phyloP scores from a whole-genome alignment of 2,329 filamentous ascomycete genomes.

The Clarireedia homoeocarpa region DNA sequence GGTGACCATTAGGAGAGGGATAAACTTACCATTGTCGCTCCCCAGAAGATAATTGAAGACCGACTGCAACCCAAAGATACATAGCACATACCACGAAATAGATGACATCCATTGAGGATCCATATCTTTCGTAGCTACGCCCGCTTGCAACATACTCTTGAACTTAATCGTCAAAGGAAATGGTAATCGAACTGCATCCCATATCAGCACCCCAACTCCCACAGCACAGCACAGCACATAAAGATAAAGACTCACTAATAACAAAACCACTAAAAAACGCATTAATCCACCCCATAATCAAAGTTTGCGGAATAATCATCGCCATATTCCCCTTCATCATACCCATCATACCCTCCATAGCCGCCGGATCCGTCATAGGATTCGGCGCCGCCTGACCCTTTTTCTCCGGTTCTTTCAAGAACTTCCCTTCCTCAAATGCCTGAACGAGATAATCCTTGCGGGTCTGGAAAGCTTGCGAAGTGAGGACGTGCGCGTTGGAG shows the following conservation, averaged over 20 bases:
- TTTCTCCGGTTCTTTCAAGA: conserved; percentile 80
- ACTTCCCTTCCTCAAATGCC: conserved; percentile 78
- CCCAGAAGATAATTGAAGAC: conserved; percentile 97
- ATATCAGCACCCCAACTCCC: background rate
- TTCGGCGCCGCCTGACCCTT: conserved; percentile 85
- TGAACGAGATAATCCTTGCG: conserved; percentile 78
- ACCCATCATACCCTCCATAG: conserved; percentile 99
- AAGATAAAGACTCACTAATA: conserved; percentile 60
- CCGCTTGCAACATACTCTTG: conserved; percentile 98
- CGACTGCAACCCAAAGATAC: conserved; percentile 90
- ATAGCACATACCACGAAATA: conserved; percentile 98
- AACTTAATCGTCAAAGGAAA: conserved; percentile 98
- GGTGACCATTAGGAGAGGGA: background rate
- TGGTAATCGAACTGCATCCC: conserved; percentile 71
- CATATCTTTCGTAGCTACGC: conserved; percentile 90
- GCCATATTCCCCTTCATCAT: conserved; percentile 99
- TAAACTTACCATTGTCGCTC: conserved; percentile 77
- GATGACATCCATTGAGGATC: conserved; percentile 98
- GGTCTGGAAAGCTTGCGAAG: conserved; percentile 65
- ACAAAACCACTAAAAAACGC: conserved; percentile 98
- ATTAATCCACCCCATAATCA: conserved; percentile 99
- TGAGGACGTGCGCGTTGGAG: conserved; percentile 72
- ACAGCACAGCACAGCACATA: background rate
- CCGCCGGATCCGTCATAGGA: conserved; percentile 88
- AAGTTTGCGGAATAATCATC: conserved; percentile 97